These are phyloP conservation scores for Nicotiana undulata DNA, from an alignment of 257 asterid genomes.

Conservation along the genomic window DNA sequence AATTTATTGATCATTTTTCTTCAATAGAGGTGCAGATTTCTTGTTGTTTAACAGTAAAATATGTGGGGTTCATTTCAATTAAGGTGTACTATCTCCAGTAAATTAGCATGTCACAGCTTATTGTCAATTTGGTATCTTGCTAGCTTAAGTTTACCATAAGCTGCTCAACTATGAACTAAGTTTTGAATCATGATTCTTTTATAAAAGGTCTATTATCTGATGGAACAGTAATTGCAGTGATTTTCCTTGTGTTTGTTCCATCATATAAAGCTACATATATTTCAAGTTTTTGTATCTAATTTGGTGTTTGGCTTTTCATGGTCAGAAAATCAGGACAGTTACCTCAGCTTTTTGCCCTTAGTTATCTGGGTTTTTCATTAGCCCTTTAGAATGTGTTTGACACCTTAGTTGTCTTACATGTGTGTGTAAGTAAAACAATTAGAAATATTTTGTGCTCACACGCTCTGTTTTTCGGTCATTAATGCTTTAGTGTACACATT, in stretches of 20 bases:
- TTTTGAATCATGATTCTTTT: not conserved
- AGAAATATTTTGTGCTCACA: too few species aligned
- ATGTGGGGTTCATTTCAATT: not conserved
- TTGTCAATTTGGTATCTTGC: not conserved
- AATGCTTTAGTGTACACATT: too few species aligned
- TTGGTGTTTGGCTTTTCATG: too few species aligned
- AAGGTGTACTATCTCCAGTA: not conserved
- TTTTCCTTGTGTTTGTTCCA: too few species aligned
- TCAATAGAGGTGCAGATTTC: not conserved
- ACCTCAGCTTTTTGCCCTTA: not conserved
- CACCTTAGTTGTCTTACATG: too few species aligned
- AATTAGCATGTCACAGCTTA: too few species aligned
- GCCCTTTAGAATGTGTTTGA: too few species aligned
- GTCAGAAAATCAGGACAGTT: not conserved
- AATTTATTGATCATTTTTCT: not conserved
- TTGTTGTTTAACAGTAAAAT: not conserved
- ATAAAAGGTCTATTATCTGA: conserved; percentile 65
- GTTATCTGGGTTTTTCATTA: not conserved
- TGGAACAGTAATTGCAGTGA: conserved; percentile 85
- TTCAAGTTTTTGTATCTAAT: too few species aligned
- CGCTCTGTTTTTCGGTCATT: too few species aligned
- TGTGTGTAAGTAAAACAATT: too few species aligned
- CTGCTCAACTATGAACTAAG: not conserved
- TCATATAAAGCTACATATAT: too few species aligned
- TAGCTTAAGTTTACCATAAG: not conserved